Percentiles rank a stretch among this genome's conserved stretches.
Conservation (phyloP, 495 filamentous ascomycete genomes). For the Neurospora tetrasperma region DNA sequence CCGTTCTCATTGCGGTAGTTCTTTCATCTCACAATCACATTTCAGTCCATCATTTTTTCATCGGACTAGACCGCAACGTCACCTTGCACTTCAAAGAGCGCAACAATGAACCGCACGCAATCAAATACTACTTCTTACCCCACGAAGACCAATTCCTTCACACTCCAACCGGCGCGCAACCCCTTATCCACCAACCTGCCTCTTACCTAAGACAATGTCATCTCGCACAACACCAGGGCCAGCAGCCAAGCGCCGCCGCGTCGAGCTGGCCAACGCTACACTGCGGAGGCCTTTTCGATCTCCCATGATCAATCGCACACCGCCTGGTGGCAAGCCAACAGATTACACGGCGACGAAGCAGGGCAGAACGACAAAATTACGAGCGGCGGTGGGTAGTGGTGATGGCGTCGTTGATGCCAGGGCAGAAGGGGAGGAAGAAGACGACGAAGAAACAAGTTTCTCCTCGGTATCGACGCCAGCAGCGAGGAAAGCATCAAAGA, state of each 20-base stretch:
- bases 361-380: neutral
- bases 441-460: neutral
- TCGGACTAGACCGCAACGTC: neutral
- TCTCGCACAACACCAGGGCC: slow-evolving; percentile 14
- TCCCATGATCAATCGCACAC: slow-evolving; percentile 16
- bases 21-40: neutral
- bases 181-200: neutral
- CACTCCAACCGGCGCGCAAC: neutral
- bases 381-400: neutral
- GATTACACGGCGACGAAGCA: neutral
- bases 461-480: neutral
- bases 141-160: neutral
- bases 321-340: neutral
- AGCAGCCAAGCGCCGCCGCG: slow-evolving; percentile 21
- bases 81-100: neutral
- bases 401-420: too few species aligned
- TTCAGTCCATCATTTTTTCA: neutral
- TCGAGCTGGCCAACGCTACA: slow-evolving; percentile 18
- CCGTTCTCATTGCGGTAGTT: neutral
- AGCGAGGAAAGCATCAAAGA: neutral
- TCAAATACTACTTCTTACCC: neutral
- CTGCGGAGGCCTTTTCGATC: slow-evolving; percentile 23
- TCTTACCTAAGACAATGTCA: slow-evolving; percentile 5
- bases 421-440: neutral
- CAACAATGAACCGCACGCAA: neutral